phyloP scores from a whole-genome alignment of 2,329 filamentous ascomycete genomes.

The Apiospora marii region DNA sequence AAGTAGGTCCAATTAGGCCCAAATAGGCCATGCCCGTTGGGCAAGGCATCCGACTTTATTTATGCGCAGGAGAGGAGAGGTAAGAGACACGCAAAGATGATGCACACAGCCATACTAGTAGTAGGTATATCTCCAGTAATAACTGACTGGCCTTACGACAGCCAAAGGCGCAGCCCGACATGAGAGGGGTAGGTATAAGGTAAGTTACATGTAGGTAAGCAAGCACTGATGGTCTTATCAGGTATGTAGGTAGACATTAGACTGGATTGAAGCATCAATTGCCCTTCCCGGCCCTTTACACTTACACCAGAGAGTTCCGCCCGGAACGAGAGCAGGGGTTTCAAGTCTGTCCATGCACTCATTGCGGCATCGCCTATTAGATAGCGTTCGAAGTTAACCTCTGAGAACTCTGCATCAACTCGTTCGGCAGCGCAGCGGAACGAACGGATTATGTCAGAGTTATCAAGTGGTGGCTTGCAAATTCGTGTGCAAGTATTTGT shows the following conservation, averaged over 20 bases:
- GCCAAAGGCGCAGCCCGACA: neutral
- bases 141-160: neutral
- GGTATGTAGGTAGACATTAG: neutral
- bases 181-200: neutral
- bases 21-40: neutral
- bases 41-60: neutral
- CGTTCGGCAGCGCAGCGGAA: conserved; percentile 4
- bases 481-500: neutral
- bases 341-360: conserved; percentile 14
- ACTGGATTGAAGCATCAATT: too few species aligned
- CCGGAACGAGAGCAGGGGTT: conserved; percentile 11
- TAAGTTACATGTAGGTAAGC: neutral
- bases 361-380: neutral
- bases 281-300: neutral
- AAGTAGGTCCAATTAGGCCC: neutral
- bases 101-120: neutral
- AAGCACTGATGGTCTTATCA: neutral
- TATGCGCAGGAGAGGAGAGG: neutral
- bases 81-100: conserved; percentile 1
- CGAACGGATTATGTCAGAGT: neutral
- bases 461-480: neutral
- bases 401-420: neutral
- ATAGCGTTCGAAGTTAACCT: neutral
- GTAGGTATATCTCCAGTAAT: neutral
- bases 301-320: conserved; percentile 8